Base-by-base conservation (phyloP, 1,284 basidiomycete genomes). In the Rhodotorula mucilaginosa region DNA sequence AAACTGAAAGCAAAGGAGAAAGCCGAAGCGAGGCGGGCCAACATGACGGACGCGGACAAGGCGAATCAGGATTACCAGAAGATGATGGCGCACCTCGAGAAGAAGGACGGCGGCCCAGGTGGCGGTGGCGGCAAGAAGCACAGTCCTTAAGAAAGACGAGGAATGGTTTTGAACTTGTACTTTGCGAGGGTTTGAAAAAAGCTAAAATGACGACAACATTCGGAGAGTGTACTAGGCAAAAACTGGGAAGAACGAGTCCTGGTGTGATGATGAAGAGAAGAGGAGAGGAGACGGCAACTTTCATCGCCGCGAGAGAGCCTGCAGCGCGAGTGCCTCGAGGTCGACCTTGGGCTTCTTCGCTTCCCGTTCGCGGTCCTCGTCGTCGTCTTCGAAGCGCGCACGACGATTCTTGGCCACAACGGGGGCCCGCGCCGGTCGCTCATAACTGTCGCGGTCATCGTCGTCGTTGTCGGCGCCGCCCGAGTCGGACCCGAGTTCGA, bases 401-500 rank as follows among this genome's bases (percentile, higher is more conserved):
- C 66, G 19, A 6, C 59, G 48, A 68, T 69, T 72, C 67, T 70
- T 69, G 16, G 49, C 51, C 52, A 66, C 23, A 6, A 68, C 67
- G 18, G 61, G 67, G 4, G 61, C 56, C 7, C 67, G 51, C 54
- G 61, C 67, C 1, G 67, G 48, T n/a, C 61, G 56, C 52, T 68
- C 64, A 51, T 54, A 48, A 23, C 54, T 65, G 19, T 18, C 57
- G 18, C 47, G 54, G 23, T 58, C 57, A 26, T 26, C 34, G 48
- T 47, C 29, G 52, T 39, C 48, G 58, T 48, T 39, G 58, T 57
- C 69, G 44, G 69, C 64, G 51, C 69, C 72, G 26, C 52, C 54
- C 10, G 72, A 71, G n/a, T 58, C 72, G 23, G 73, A 67, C 21
- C 63, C 56, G n/a, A 79, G 57, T 75, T 89, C 87, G 74, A 92